Percentiles rank a stretch among this genome's conserved stretches.
Conservation (phyloP, 176 grass and related monocot species). For the Olyra latifolia region DNA sequence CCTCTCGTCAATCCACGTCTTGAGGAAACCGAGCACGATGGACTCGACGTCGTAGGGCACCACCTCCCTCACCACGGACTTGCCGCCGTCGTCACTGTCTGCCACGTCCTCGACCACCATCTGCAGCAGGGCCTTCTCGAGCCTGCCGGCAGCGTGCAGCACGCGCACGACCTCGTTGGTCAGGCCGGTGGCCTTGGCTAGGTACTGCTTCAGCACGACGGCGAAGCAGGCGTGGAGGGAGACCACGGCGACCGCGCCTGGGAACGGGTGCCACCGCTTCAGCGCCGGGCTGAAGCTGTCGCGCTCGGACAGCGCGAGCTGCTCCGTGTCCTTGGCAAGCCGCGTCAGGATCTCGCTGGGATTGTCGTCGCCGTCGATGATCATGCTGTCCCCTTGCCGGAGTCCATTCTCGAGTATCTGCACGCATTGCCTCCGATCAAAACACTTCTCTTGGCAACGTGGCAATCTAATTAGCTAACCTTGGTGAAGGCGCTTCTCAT, state of each 20-base stretch:
- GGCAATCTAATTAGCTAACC: constrained; percentile 21
- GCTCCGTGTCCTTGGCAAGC: constrained; percentile 64
- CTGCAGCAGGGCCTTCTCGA: constrained; percentile 74
- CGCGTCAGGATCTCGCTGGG: constrained; percentile 53
- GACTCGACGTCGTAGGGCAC: constrained; percentile 70
- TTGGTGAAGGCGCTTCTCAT: constrained; percentile 81
- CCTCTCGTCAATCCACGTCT: constrained; percentile 79
- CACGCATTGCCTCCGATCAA: background rate
- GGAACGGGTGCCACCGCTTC: constrained; percentile 61
- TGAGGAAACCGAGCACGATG: constrained; percentile 58
- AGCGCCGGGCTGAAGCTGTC: constrained; percentile 57
- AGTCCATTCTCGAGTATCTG: constrained; percentile 75
- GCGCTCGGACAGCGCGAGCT: constrained; percentile 57
- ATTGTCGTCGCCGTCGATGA: constrained; percentile 41
- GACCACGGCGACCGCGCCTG: constrained; percentile 46
- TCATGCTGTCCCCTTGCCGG: constrained; percentile 42
- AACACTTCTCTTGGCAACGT: background rate
- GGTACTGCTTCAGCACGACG: constrained; percentile 76
- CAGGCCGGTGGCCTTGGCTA: constrained; percentile 52
- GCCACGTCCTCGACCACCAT: constrained; percentile 63
- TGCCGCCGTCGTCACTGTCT: constrained; percentile 60
- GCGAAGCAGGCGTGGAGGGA: constrained; percentile 82
- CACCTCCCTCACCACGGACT: constrained; percentile 55
- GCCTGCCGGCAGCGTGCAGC: constrained; percentile 67
- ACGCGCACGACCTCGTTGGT: constrained; percentile 80